Evolutionary conservation across 257 asterid species (phyloP), one percentile per base, ranked within the genome.

Genomic region (Fraxinus cuspidata): DNA sequence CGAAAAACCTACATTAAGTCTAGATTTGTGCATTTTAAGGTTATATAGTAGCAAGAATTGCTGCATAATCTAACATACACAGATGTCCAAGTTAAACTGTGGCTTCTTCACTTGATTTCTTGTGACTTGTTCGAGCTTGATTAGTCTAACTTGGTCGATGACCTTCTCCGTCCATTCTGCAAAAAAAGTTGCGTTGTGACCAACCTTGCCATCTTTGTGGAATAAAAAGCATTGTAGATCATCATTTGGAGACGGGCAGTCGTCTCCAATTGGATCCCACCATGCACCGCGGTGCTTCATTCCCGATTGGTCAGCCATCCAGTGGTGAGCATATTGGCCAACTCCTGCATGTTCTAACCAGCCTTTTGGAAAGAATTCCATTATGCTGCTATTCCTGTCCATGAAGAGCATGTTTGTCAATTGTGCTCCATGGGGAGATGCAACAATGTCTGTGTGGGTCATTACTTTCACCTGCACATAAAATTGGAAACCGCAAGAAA

Each of bases 291-390:
- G 78, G 79, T 81, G 86, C 69, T 70, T 77, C 89, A 83, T 83
- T 53, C 89, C 87, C 0, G 87, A 76, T 37, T 73, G 80, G 34
- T 73, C n/a, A 2, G 86, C 89, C 82, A 83, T 74, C 87, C 87
- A 86, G 68, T 83, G 86, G 78, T 78, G 75, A 37, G 84, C 84
- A 74, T 79, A 83, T 77, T 79, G 87, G 60, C 86, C 86, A 23
- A 63, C 1, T 5, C 87, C 84, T 18, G 86, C 87, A 28, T 78
- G 51, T 73, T 83, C 79, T 11, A 73, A 32, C 89, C 87, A 83
- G 72, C 87, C 89, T 79, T 79, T 83, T 10, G 89, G 87, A 77
- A 83, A 86, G 73, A 86, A 83, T 47, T 86, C 84, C 89, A 83
- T 81, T 13, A 86, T 70, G 42, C 83, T 83, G 73, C 85, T 83